Base-by-base conservation (phyloP, 2,329 filamentous ascomycete genomes). In the Chaetomium globosum region DNA sequence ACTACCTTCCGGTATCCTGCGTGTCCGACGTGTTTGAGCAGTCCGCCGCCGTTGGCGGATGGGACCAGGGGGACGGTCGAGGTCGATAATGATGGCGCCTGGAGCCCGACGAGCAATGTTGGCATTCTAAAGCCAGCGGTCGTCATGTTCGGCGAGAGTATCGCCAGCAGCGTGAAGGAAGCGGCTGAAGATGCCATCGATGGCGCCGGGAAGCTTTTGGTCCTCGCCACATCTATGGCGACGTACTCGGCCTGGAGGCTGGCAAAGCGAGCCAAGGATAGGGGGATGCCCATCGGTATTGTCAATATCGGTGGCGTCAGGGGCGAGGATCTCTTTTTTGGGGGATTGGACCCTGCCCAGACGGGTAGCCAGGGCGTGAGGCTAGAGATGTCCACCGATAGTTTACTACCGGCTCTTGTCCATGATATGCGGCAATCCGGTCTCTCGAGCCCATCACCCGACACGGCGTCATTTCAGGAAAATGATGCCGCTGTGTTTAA, bases 181-280 rank as follows among this genome's bases (percentile, higher is more conserved):
- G 87, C 87, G 0, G 94, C 93, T 1, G 93, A 98, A 74, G 79
- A 86, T 31, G 90, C 90, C 13, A 87, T 98, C 58, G 91, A 97
- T 73, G 83, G 84, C 31, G 90, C 92, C 1, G 87, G 87, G 6
- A 86, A 87, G 65, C 77, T 98, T 43, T 80, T 98, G 26, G 85
- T 98, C 9, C 77, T 98, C 19, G 95, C 93, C 4, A 97, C 92
- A 43, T 97, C 92, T 67, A 83, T 98, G 56, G 95, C 95, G 6
- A 98, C 95, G 0, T 98, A 96, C 76, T 97, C 93, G 12, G 95
- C 95, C 0, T 99, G 93, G 93, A 83, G 94, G 65, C 77, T 99
- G 62, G 92, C 90, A 1, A 94, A 93, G 79, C 82, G 89, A 65
- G 95, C 94, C 33, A 89, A 90, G 71, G 91, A 95, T 71, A 84